Evolutionary conservation across 371 early-diverging fungal genomes (phyloP).

Genomic region (Fennellomyces sp.): DNA sequence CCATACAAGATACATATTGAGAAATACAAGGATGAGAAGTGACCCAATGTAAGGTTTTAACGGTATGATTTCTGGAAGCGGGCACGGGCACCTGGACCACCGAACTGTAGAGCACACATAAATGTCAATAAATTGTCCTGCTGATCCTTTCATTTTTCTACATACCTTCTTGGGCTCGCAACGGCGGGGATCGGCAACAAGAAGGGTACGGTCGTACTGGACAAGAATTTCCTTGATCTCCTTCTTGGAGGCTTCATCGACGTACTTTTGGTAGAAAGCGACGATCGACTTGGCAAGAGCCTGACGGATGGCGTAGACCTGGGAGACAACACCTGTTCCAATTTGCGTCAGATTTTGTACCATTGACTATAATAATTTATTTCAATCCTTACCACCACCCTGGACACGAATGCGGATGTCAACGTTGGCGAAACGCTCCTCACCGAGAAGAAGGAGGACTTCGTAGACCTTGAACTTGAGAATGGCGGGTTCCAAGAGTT

Average conservation of each 20-base stretch:
- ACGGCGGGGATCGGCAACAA: conserved; percentile 99
- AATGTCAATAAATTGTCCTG: neutral
- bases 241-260: conserved; percentile 98
- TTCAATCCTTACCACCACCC: conserved; percentile 83
- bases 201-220: conserved; percentile 95
- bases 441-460: conserved; percentile 93
- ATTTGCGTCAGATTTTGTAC: neutral
- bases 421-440: conserved; percentile 91
- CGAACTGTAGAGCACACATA: conserved; percentile 63
- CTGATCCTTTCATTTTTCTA: neutral
- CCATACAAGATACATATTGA: neutral
- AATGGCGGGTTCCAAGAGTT: conserved; percentile 93
- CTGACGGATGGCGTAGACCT: conserved; percentile 98
- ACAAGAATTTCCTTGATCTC: conserved; percentile 95
- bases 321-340: conserved; percentile 72
- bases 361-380: neutral
- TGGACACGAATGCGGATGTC: conserved; percentile 95
- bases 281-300: conserved; percentile 98
- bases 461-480: conserved; percentile 97
- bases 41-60: conserved; percentile 52
- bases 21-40: conserved; percentile 5
- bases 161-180: conserved; percentile 97
- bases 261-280: conserved; percentile 97
- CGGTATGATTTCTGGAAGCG: conserved; percentile 96
- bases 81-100: conserved; percentile 99